Conservation (phyloP, 805 yeast species). For the Huiozyma sinensis region DNA sequence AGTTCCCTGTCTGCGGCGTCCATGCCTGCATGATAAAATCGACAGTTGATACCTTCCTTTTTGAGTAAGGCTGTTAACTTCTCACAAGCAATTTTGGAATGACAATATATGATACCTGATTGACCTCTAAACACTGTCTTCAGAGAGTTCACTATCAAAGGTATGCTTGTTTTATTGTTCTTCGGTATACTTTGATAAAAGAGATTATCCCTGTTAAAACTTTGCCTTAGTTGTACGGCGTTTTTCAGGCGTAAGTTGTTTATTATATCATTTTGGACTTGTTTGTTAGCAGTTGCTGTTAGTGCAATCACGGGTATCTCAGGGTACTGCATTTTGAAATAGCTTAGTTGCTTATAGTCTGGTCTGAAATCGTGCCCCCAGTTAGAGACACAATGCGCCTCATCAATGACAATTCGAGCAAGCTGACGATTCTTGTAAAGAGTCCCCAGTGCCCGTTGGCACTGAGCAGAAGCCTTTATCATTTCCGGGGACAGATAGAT, state of each 20-base stretch:
- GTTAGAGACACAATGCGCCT: slow-evolving; percentile 94
- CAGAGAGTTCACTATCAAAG: slow-evolving; percentile 51
- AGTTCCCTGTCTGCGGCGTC: slow-evolving; percentile 55
- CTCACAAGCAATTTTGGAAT: slow-evolving; percentile 83
- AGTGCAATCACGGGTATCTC: slow-evolving; percentile 86
- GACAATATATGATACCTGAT: slow-evolving; percentile 90
- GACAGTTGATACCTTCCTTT: slow-evolving; percentile 52
- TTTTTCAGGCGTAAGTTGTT: slow-evolving; percentile 57
- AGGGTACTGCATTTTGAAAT: slow-evolving; percentile 64
- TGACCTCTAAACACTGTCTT: slow-evolving; percentile 38
- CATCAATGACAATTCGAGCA: slow-evolving; percentile 89
- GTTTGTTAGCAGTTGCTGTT: slow-evolving; percentile 93
- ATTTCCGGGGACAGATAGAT: slow-evolving; percentile 92
- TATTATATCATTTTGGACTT: slow-evolving; percentile 75
- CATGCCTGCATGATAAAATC: slow-evolving; percentile 94
- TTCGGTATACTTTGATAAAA: slow-evolving; percentile 70
- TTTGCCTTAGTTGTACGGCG: slow-evolving; percentile 68
- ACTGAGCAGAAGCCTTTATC: slow-evolving; percentile 65
- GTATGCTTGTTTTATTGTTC: slow-evolving; percentile 36
- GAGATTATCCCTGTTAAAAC: slow-evolving; percentile 83
- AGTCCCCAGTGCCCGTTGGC: slow-evolving; percentile 49
- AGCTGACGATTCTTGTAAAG: slow-evolving; percentile 46
- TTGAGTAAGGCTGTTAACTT: slow-evolving; percentile 52
- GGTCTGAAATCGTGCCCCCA: slow-evolving; percentile 99
- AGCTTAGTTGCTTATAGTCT: slow-evolving; percentile 74